A percentile compares a stretch with the other conserved stretches of the same genome.
Evolutionary conservation across 2,329 filamentous ascomycete genomes (phyloP).

Genomic region (Dothideomycetidae sp.): DNA sequence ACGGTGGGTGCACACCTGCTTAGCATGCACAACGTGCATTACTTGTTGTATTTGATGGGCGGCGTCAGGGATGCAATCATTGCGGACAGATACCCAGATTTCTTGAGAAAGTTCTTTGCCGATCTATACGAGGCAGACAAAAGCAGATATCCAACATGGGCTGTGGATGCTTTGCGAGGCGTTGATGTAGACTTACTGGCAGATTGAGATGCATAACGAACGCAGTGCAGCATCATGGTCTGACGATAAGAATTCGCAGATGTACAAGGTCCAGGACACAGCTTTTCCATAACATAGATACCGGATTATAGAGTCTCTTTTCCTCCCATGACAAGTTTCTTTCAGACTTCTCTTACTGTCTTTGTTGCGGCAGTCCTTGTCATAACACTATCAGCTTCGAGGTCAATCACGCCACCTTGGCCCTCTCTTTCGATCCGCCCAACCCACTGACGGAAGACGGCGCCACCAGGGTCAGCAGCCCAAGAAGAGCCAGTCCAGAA

Average conservation of each 20-base stretch:
- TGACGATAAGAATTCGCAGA: too few relatives aligned
- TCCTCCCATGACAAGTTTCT: too few relatives aligned
- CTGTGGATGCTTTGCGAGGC: conserved; percentile 57
- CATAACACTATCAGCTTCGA: too few relatives aligned
- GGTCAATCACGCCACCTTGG: background rate
- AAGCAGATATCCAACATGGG: conserved; percentile 65
- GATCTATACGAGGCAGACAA: conserved; percentile 52
- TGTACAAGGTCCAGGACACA: too few relatives aligned
- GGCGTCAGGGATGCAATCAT: conserved; percentile 62
- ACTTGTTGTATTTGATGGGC: conserved; percentile 73
- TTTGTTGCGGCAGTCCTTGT: too few relatives aligned
- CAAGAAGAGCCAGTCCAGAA: conserved; percentile 18
- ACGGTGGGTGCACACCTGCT: conserved; percentile 77
- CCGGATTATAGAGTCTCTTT: too few relatives aligned
- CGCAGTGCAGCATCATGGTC: too few relatives aligned
- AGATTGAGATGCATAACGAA: background rate
- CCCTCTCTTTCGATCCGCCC: conserved; percentile 12
- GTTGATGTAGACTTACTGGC: conserved; percentile 65
- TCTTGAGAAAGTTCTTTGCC: conserved; percentile 64
- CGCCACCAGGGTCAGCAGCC: conserved; percentile 16
- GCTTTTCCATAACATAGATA: too few relatives aligned
- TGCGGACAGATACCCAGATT: conserved; percentile 64
- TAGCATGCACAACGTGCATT: conserved; percentile 92
- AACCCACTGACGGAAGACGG: conserved; percentile 14
- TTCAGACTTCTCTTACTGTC: too few relatives aligned